Conservation (phyloP, 805 yeast genomes). For the Groenewaldozyma salmanticensis region DNA sequence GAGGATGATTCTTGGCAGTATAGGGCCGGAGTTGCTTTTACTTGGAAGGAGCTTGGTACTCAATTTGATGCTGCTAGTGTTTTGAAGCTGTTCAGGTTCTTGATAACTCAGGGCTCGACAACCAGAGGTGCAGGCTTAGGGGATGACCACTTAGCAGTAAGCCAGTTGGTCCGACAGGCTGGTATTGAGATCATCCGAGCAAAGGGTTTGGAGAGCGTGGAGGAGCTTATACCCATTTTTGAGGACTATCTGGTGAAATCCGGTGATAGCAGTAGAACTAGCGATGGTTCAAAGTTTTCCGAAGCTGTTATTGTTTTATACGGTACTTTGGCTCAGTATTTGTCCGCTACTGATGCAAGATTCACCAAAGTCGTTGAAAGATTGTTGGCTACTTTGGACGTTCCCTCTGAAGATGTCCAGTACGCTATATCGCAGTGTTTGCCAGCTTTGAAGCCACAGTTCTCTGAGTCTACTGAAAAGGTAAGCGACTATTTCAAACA, state of each 20-base stretch:
- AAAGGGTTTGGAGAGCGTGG: constrained; percentile 60
- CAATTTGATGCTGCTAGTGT: constrained; percentile 35
- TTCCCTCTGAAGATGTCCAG: constrained; percentile 87
- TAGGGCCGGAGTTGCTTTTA: constrained; percentile 70
- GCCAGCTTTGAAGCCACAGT: constrained; percentile 66
- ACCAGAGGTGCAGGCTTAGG: constrained; percentile 49
- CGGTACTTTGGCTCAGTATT: constrained; percentile 85
- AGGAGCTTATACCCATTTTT: constrained; percentile 68
- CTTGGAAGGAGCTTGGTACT: constrained; percentile 49
- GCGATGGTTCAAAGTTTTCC: constrained; percentile 23
- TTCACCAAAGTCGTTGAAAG: constrained; percentile 54
- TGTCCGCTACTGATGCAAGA: constrained; percentile 56
- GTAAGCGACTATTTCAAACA: constrained; percentile 47
- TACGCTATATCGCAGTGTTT: constrained; percentile 78
- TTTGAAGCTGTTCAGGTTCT: constrained; percentile 47
- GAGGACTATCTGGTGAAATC: constrained; percentile 41
- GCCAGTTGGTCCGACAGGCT: constrained; percentile 82
- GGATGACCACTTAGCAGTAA: constrained; percentile 61
- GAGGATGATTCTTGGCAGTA: constrained; percentile 70
- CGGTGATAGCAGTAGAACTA: constrained; percentile 41
- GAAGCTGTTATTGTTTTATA: constrained; percentile 80
- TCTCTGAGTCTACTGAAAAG: constrained; percentile 23
- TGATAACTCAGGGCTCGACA: constrained; percentile 32
- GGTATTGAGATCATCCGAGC: constrained; percentile 61
- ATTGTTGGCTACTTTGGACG: constrained; percentile 62